These are phyloP conservation scores for Mycena vulgaris DNA, from an alignment of 768 basidiomycete species.

Conservation along the genomic window DNA sequence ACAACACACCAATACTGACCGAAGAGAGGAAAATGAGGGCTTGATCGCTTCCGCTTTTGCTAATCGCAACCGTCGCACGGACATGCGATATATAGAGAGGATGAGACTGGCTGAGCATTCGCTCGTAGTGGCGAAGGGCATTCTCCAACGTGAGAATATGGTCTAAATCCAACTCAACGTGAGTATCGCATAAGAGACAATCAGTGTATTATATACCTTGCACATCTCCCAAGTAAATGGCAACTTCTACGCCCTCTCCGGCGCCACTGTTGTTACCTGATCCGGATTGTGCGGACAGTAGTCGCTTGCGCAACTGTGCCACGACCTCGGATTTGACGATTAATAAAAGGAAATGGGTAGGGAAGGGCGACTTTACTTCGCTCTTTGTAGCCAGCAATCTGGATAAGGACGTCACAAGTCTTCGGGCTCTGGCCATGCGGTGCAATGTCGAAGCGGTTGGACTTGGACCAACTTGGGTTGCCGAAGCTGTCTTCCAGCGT, in stretches of 20 bases:
- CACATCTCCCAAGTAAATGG: constrained; percentile 92
- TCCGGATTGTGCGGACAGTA: constrained; percentile 57
- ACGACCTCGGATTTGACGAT: constrained; percentile 86
- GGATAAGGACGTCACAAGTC: constrained; percentile 83
- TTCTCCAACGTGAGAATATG: constrained; percentile 93
- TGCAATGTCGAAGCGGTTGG: constrained; percentile 68
- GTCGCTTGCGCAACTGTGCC: constrained; percentile 82
- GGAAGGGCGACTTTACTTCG: constrained; percentile 14
- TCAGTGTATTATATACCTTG: constrained; percentile 82
- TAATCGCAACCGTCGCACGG: constrained; percentile 69
- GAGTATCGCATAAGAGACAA: neutral
- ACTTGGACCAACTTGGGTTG: constrained; percentile 44
- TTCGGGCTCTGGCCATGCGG: constrained; percentile 85
- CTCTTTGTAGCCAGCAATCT: constrained; percentile 82
- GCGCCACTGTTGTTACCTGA: constrained; percentile 55
- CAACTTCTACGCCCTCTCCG: constrained; percentile 77
- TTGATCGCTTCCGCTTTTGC: constrained; percentile 76
- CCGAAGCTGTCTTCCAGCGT: constrained; percentile 43
- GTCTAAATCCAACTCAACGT: constrained; percentile 63
- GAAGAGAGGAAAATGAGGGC: constrained; percentile 76
- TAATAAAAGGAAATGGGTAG: too few species aligned
- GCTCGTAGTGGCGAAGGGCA: constrained; percentile 88
- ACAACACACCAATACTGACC: constrained; percentile 72
- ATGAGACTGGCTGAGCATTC: constrained; percentile 89
- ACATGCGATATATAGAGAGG: constrained; percentile 89